Evolutionary conservation across 768 basidiomycete species (phyloP).

Genomic region (Rhodotorula babjevae): DNA sequence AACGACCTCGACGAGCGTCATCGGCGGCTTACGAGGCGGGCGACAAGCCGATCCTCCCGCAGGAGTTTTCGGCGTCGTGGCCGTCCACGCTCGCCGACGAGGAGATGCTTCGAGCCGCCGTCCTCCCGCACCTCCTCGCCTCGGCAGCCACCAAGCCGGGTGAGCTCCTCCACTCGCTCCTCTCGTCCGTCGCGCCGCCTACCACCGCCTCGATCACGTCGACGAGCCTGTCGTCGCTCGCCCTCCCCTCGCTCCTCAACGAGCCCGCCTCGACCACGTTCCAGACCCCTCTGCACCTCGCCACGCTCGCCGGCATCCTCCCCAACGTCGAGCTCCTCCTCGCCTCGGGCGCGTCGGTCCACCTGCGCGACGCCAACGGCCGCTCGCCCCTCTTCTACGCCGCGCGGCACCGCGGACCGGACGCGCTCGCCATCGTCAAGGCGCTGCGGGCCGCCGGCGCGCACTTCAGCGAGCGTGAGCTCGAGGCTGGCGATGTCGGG

Average conservation of each 20-base stretch:
- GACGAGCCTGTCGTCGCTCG: not conserved
- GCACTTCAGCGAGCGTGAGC: constrained; percentile 40
- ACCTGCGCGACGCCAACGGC: constrained; percentile 43
- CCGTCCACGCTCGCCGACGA: constrained; percentile 29
- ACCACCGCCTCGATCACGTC: not conserved
- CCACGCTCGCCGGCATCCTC: constrained; percentile 36
- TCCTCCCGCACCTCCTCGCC: constrained; percentile 38
- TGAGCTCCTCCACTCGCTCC: constrained; percentile 12
- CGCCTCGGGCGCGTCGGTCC: constrained; percentile 43
- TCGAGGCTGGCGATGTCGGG: constrained; percentile 34
- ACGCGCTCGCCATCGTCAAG: constrained; percentile 34
- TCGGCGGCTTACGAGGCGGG: not conserved
- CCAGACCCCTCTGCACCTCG: constrained; percentile 44
- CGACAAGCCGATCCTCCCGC: not conserved
- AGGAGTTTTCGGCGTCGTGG: constrained; percentile 31
- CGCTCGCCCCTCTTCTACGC: constrained; percentile 42
- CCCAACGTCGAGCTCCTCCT: constrained; percentile 42
- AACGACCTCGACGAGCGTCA: not conserved
- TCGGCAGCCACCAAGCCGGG: constrained; percentile 34
- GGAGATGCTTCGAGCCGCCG: constrained; percentile 23
- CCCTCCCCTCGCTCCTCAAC: constrained; percentile 31
- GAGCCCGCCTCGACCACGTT: constrained; percentile 35
- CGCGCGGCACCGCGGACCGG: constrained; percentile 18
- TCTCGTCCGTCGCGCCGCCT: not conserved
- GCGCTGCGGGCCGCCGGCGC: constrained; percentile 41